These are phyloP conservation scores for Phaeotremella fagi DNA, from an alignment of 768 basidiomycete species.

Conservation along the genomic window DNA sequence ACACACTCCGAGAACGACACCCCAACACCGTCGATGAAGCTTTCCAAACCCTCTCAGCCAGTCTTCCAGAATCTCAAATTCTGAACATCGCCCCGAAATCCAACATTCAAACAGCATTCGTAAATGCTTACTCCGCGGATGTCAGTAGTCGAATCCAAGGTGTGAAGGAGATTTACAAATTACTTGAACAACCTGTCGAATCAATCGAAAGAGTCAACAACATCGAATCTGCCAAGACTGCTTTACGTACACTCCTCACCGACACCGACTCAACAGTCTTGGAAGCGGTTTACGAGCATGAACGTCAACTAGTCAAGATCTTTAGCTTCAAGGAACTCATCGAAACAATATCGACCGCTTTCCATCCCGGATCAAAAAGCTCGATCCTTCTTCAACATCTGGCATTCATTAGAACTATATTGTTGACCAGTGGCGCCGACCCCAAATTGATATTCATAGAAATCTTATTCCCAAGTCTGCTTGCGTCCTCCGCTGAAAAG, in stretches of 20 bases:
- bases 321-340: constrained; percentile 53
- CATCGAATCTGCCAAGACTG: constrained; percentile 54
- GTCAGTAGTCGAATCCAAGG: constrained; percentile 58
- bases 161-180: constrained; percentile 50
- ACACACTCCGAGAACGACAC: constrained; percentile 29
- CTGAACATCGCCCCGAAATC: constrained; percentile 10
- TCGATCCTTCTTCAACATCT: constrained; percentile 54
- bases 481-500: constrained; percentile 68
- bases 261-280: constrained; percentile 63
- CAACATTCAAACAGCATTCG: constrained; percentile 13
- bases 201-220: constrained; percentile 4
- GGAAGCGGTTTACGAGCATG: constrained; percentile 60
- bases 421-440: constrained; percentile 46
- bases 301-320: constrained; percentile 62
- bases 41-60: constrained; percentile 7
- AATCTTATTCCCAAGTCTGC: constrained; percentile 66
- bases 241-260: constrained; percentile 64
- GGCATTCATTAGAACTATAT: constrained; percentile 56
- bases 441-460: constrained; percentile 52
- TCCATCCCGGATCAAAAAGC: constrained; percentile 1
- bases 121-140: constrained; percentile 56
- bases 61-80: background rate
- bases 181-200: constrained; percentile 9
- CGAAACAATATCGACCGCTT: constrained; percentile 3
- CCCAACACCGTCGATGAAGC: constrained; percentile 25